phyloP scores from a whole-genome alignment of 257 asterid genomes.

The Solanum tarapatanum region DNA sequence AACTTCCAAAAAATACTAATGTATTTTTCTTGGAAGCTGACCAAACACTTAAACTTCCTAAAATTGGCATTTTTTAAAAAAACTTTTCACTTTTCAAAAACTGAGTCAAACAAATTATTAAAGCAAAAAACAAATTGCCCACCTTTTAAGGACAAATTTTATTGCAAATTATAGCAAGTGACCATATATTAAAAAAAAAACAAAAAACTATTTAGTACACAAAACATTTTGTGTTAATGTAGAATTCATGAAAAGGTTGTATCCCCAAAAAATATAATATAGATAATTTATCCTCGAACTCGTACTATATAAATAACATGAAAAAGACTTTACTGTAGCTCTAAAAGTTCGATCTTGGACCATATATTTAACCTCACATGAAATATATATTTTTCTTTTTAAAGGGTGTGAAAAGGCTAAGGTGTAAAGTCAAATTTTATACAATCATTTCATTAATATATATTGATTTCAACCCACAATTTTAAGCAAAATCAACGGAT shows the following conservation, averaged over 20 bases:
- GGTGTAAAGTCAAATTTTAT: neutral
- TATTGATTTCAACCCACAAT: neutral
- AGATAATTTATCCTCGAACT: too few relatives aligned
- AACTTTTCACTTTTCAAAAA: neutral
- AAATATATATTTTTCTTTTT: neutral
- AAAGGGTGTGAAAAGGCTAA: neutral
- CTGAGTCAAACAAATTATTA: neutral
- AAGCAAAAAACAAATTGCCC: neutral
- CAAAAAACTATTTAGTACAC: too few relatives aligned
- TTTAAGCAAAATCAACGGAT: neutral
- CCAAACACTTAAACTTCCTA: neutral
- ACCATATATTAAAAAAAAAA: neutral
- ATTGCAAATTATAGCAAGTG: neutral
- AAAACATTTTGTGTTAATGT: rapidly evolving
- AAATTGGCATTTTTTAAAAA: rapidly evolving
- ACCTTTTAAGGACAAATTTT: neutral
- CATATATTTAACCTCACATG: neutral
- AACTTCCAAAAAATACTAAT: neutral
- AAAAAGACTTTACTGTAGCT: neutral
- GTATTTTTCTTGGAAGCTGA: neutral
- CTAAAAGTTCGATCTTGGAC: rapidly evolving
- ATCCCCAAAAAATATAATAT: too few relatives aligned
- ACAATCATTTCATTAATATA: neutral
- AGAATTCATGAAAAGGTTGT: rapidly evolving
- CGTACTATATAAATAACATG: too few relatives aligned